Evolutionary conservation across 164 flowering plant species (phyloP).

Genomic region (Stephania yunnanensis): DNA sequence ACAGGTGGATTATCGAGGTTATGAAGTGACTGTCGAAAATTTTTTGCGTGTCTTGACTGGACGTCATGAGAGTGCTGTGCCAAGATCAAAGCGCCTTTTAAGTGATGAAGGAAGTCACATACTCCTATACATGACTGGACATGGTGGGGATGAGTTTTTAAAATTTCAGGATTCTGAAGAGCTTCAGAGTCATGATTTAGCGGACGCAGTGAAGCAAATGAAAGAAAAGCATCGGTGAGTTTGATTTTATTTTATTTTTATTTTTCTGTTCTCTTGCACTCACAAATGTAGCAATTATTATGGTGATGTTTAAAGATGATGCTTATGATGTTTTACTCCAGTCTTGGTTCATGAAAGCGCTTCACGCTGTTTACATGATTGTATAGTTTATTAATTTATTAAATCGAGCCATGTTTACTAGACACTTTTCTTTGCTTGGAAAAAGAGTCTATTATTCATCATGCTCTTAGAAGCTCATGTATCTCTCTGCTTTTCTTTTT

Average conservation of each 20-base stretch:
- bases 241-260: background rate
- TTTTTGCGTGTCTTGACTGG: constrained; percentile 91
- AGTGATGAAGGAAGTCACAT: constrained; percentile 99
- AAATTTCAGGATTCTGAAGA: constrained; percentile 98
- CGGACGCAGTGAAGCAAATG: constrained; percentile 99
- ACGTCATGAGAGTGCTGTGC: constrained; percentile 88
- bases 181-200: constrained; percentile 99
- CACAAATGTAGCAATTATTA: background rate
- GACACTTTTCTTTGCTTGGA: background rate
- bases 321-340: background rate
- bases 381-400: background rate
- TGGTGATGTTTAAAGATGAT: background rate
- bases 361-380: background rate
- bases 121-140: constrained; percentile 97
- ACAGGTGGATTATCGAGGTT: constrained; percentile 98
- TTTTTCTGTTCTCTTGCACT: background rate
- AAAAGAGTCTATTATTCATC: background rate
- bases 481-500: background rate
- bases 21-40: constrained; percentile 97
- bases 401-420: background rate
- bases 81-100: constrained; percentile 93
- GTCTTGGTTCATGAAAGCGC: background rate
- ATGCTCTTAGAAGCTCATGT: background rate
- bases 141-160: constrained; percentile 95
- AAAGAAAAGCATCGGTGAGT: constrained; percentile 86